Evolutionary conservation across 345 rosid genomes (phyloP).

Genomic region (Firmiana major): DNA sequence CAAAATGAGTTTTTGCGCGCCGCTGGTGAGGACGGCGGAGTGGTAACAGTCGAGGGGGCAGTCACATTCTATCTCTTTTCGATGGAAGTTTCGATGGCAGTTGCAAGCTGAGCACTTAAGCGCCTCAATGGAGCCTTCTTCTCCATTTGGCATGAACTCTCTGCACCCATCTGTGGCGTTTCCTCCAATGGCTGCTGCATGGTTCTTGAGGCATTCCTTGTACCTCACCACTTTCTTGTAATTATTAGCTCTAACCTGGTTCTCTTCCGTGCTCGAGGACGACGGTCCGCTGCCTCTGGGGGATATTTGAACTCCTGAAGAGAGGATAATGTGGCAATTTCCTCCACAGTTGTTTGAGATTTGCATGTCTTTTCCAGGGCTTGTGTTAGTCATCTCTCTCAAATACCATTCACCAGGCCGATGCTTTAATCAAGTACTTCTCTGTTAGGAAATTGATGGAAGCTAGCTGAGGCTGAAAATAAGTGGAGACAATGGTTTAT

Average conservation of each 20-base stretch:
- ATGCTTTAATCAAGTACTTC: neutral
- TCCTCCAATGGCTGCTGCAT: conserved; percentile 91
- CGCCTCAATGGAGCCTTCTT: conserved; percentile 79
- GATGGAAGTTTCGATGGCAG: conserved; percentile 90
- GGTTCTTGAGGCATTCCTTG: conserved; percentile 82
- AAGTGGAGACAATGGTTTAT: too few species aligned
- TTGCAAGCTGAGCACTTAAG: conserved; percentile 82
- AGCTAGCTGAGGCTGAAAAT: too few species aligned
- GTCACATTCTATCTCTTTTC: conserved; percentile 67
- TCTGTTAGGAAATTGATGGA: too few species aligned
- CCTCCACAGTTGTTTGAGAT: neutral
- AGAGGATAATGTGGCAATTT: neutral
- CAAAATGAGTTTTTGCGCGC: conserved; percentile 35
- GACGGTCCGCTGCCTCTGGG: conserved; percentile 18
- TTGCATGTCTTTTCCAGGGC: neutral
- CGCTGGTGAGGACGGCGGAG: neutral
- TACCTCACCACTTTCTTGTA: conserved; percentile 46
- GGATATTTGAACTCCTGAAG: conserved; percentile 19
- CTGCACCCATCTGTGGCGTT: conserved; percentile 91
- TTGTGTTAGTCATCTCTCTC: neutral
- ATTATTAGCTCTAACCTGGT: conserved; percentile 15
- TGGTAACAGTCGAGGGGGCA: conserved; percentile 14
- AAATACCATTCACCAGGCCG: neutral
- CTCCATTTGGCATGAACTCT: conserved; percentile 91
- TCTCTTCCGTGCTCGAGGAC: conserved; percentile 23